Evolutionary conservation across 352 stramenopile genomes (phyloP), one percentile per base, ranked within the genome.

Genomic region (Globisporangium splendens): DNA sequence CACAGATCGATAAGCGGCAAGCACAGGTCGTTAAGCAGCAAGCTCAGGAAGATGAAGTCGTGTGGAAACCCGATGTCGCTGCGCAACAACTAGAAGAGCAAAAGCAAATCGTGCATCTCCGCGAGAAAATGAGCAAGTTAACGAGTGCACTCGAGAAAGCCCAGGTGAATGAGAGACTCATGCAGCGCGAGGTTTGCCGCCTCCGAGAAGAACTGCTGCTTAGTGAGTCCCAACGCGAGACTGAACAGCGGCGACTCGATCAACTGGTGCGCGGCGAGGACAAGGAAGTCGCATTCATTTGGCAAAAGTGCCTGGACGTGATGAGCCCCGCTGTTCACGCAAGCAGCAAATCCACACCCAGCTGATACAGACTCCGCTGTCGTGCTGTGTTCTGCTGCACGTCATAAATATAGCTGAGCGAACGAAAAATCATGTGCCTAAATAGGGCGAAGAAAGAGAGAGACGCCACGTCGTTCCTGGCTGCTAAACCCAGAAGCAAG

Each of bases 201-300:
- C 67, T 90, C 4, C 74, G 80, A 8, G 77, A 88, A 66, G 77
- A 82, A 56, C 52, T 90, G 28, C 42, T 88, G 38, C 53, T 85
- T 17, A 88, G 80, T 59, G 76, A 90, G 59, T 75, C 70, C 3
- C 76, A 81, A 35, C 72, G 80, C 12, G 66, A 80, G 49, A 83
- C 73, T 0, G 75, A 88, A 22, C 65, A 73, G 17, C 66, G 75
- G 10, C 76, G 80, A 8, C 62, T 78, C 20, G 68, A 79, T 21
- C 71, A 90, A 48, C 58, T 82, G 7, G 41, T 81, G 12, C 64
- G 74, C 51, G 76, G 73, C 22, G 84, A 86, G 53, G 73, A 86
- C 33, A 86, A 82, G 46, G 75, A 90, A 21, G 70, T 88, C 46
- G 67, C 68, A n/a, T 86, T 85, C 56, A 73, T 90, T 58, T 90